A percentile compares a stretch with the other conserved stretches of the same genome.
phyloP scores from a whole-genome alignment of 768 basidiomycete species.

The Agaricus sinodeliciosus region DNA sequence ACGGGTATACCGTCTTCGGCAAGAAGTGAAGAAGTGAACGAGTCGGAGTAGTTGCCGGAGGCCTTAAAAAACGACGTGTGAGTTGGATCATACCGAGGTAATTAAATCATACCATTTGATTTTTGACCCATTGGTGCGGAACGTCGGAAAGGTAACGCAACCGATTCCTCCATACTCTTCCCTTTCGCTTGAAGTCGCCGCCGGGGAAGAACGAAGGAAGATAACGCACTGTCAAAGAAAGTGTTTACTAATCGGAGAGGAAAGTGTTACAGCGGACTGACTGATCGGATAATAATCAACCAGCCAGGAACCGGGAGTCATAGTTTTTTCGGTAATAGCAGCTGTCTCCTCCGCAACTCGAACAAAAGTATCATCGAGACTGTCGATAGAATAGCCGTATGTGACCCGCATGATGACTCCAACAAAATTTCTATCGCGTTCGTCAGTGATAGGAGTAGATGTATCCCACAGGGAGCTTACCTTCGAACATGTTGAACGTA shows the following conservation, averaged over 20 bases:
- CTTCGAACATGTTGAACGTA: constrained; percentile 32
- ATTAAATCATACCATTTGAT: constrained; percentile 29
- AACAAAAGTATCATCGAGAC: constrained; percentile 30
- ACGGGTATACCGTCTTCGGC: constrained; percentile 18
- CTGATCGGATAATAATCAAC: constrained; percentile 36
- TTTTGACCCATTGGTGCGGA: constrained; percentile 38
- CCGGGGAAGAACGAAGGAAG: constrained; percentile 47
- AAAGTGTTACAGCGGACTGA: constrained; percentile 14
- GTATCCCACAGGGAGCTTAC: constrained; percentile 14
- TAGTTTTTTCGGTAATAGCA: constrained; percentile 33
- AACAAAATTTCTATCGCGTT: constrained; percentile 24
- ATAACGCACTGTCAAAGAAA: constrained; percentile 30
- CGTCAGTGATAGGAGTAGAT: neutral
- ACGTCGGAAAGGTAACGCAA: constrained; percentile 28
- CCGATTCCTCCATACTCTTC: constrained; percentile 31
- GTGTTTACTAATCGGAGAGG: neutral
- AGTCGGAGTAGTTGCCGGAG: constrained; percentile 26
- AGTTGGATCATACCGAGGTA: neutral
- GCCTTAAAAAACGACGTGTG: constrained; percentile 16
- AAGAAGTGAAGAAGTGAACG: constrained; percentile 37
- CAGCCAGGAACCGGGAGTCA: constrained; percentile 35
- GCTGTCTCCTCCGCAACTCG: constrained; percentile 31
- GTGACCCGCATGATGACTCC: constrained; percentile 36
- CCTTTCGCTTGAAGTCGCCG: constrained; percentile 40
- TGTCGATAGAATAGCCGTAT: constrained; percentile 34